Evolutionary conservation across 2,329 filamentous ascomycete species (phyloP), one percentile per base, ranked within the genome.

Genomic region (Pseudopithomyces chartarum): DNA sequence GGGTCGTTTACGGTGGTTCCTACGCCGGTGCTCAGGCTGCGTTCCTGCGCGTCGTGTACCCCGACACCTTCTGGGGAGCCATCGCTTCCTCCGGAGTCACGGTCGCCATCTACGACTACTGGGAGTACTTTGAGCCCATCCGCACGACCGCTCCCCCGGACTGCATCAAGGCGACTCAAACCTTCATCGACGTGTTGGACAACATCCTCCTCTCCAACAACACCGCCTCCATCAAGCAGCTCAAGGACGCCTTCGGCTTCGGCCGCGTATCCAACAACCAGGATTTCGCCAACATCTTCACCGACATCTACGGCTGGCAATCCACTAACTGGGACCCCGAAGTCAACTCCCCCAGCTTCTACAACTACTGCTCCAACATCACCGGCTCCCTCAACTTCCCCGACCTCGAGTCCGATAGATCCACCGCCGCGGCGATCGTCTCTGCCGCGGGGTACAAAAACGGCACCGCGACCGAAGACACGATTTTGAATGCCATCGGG

Each of bases 1-100:
- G 88, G 77, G 88, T 96, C 56, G 86, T 86, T 0, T 96, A 96
- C 59, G 92, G 92, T 1, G 91, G 91, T 1, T 92, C 89, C 0
- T 96, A 96, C 68, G 90, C 91, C 0, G 92, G 92, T 2, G 88
- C 87, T 0, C 90, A 93, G 63, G 90, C 87, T 48, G 90, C 92
- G 0, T 89, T 96, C 64, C 75, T 92, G 36, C 86, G 91, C 32
- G 87, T 89, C 56, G 71, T 88, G 15, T 96, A 96, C 71, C 91
- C 92, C 0, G 87, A 94, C 32, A 78, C 89, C 7, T 95, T 90
- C 76, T 94, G 85, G 83, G 92, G 85, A 51, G 85, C 88, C 4
- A 94, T 96, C 48, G 88, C 90, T 0, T 92, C 90, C 0, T 94
- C 90, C 0, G 92, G 90, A 0, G 90, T 95, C 0, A 90, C 90